Percentiles rank a stretch among this genome's conserved stretches.
Evolutionary conservation across 164 flowering plant species (phyloP).

Genomic region (Aristolochia californica): DNA sequence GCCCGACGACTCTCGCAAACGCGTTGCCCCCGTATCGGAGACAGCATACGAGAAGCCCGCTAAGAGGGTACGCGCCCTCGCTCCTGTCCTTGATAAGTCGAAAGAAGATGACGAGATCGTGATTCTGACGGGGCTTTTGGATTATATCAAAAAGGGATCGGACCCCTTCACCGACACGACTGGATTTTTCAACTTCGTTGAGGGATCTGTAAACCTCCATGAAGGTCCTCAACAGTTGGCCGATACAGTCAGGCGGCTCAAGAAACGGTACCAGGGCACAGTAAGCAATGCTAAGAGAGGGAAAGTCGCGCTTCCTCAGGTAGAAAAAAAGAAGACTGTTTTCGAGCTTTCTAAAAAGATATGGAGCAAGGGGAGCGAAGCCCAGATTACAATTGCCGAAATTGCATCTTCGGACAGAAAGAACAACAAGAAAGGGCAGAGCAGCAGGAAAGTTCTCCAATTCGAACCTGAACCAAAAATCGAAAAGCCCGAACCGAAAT

Average conservation of each 20-base stretch:
- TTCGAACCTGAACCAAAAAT: background rate
- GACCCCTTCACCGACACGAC: background rate
- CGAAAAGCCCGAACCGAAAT: background rate
- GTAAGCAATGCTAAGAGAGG: background rate
- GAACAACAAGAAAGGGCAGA: background rate
- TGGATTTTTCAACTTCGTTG: background rate
- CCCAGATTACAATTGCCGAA: background rate
- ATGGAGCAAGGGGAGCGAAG: background rate
- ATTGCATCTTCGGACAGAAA: background rate
- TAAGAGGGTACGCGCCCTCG: background rate
- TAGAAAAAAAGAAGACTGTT: background rate
- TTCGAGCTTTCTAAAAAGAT: background rate
- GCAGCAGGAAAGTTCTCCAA: background rate
- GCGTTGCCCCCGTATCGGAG: background rate
- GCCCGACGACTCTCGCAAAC: background rate
- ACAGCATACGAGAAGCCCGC: background rate
- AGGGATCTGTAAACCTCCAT: background rate
- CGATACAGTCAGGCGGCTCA: background rate
- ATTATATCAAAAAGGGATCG: background rate
- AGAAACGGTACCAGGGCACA: background rate
- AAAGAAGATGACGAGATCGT: background rate
- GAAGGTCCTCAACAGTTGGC: background rate
- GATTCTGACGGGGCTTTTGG: background rate
- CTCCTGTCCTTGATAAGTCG: background rate
- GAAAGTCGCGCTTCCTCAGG: background rate